phyloP scores from a whole-genome alignment of 1,284 basidiomycete genomes.

The Xerocomus amazonicus region DNA sequence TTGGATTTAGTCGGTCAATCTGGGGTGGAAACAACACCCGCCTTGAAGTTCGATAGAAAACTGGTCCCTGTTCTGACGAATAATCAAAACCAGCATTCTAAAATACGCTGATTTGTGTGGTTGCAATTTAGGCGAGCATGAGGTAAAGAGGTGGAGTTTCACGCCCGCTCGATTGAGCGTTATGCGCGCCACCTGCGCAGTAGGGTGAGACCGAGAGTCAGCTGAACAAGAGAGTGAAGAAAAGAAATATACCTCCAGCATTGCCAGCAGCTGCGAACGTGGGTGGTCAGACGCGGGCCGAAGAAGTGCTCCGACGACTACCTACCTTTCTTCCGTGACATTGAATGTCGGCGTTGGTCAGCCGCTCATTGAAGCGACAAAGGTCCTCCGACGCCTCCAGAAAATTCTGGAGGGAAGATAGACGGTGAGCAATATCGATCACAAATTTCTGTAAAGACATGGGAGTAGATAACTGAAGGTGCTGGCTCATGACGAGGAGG shows the following conservation, averaged over 20 bases:
- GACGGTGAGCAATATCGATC: constrained; percentile 31
- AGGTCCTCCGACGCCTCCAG: constrained; percentile 34
- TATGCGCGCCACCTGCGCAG: constrained; percentile 31
- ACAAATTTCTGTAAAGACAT: constrained; percentile 30
- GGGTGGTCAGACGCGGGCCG: constrained; percentile 11
- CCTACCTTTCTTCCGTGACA: constrained; percentile 34
- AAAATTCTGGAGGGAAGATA: constrained; percentile 33
- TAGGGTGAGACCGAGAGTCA: constrained; percentile 2
- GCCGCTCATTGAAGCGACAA: constrained; percentile 17
- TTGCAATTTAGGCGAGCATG: constrained; percentile 30
- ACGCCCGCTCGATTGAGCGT: constrained; percentile 34
- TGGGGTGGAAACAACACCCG: neutral
- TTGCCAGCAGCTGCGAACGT: constrained; percentile 24
- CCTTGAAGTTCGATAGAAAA: constrained; percentile 29
- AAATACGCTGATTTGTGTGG: constrained; percentile 36
- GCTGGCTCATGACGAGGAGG: constrained; percentile 12
- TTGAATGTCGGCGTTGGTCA: constrained; percentile 26
- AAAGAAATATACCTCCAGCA: constrained; percentile 30
- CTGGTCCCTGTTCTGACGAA: constrained; percentile 23
- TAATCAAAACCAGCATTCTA: constrained; percentile 33
- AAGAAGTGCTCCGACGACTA: neutral
- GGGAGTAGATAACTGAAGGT: constrained; percentile 16
- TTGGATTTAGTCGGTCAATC: neutral
- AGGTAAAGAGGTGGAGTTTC: constrained; percentile 36
- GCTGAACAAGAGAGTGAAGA: constrained; percentile 1